Base-by-base conservation (phyloP, 345 rosid genomes). In the Hirschfeldia incana region DNA sequence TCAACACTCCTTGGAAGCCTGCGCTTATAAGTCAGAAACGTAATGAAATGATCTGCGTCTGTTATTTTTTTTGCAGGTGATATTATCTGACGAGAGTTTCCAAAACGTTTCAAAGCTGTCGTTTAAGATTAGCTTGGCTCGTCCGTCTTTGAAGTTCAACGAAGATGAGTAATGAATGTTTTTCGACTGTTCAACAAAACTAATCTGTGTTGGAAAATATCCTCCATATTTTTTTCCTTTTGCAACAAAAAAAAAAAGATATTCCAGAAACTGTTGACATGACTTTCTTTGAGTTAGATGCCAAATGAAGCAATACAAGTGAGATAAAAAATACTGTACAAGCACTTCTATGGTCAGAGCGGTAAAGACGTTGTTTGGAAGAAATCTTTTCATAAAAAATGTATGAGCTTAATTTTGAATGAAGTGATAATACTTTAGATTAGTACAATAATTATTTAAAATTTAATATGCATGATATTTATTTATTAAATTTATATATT, bases 41-140 rank as follows among this genome's bases (percentile, higher is more conserved):
- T 49, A 15, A 58, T 17, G 32, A 27, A 37, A 8, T 36, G 28
- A 21, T 44, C 69, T 10, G 4, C 68, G 4, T 76, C 77, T 71
- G 39, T 39, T 76, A 53, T 42, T 67, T 34, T 62, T 26, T 72
- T 83, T 29, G 53, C 53, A 95, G 99, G 92, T 87, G 39, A 76
- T 91, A 15, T 69, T 93, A 49, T 85, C 90, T 0, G 89, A 90
- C 65, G 98, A 92, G 83, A 90, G 79, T 75, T 94, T 86, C 78
- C 78, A 77, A 51, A 87, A 84, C 13, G 85, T 87, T 32, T 78
- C 92, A 6, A 84, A 84, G 42, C 62, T 87, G 64, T 86, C 91
- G 4, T 89, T 91, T 73, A 81, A 85, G 76, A 87, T 96, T 30
- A 79, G 67, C 58, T 85, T 96, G 86, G 87, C 90, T 7, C 86